Evolutionary conservation across 208 protist genomes (phyloP).

Genomic region (Tetramitus jugosus): DNA sequence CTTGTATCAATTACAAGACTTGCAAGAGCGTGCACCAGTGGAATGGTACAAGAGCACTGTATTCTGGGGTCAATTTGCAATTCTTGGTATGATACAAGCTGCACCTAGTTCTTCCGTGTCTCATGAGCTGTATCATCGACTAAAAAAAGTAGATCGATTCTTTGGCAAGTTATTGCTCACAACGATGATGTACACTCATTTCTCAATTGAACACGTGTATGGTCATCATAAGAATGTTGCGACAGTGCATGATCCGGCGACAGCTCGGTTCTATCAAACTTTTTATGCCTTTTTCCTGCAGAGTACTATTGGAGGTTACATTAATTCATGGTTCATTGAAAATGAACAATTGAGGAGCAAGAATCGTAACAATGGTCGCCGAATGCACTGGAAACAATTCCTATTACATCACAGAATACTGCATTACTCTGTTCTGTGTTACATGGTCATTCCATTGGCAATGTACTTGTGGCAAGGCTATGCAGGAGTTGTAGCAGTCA

Average conservation of each 20-base stretch:
- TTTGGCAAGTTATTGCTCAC: background rate
- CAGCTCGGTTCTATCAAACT: slow-evolving; percentile 29
- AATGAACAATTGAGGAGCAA: slow-evolving; percentile 9
- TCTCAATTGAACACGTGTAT: slow-evolving; percentile 34
- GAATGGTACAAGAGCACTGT: no score
- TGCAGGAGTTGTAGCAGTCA: background rate
- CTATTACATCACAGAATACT: background rate
- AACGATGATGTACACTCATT: slow-evolving; percentile 27
- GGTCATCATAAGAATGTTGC: slow-evolving; percentile 35
- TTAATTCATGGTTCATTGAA: slow-evolving; percentile 30
- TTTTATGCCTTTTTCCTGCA: slow-evolving; percentile 28
- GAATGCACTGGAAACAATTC: background rate
- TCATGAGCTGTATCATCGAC: background rate
- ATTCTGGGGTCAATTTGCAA: background rate
- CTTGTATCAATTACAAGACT: no score
- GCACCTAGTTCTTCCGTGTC: background rate
- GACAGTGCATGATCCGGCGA: slow-evolving; percentile 31
- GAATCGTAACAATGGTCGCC: background rate
- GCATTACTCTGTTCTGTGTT: background rate
- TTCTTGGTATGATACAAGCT: background rate
- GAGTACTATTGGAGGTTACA: background rate
- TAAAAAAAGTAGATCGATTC: background rate
- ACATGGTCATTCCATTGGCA: background rate
- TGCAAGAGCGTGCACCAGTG: no score
- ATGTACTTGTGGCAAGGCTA: background rate